phyloP scores from a whole-genome alignment of 2,329 filamentous ascomycete genomes.

The Tolypocladium tropicale region DNA sequence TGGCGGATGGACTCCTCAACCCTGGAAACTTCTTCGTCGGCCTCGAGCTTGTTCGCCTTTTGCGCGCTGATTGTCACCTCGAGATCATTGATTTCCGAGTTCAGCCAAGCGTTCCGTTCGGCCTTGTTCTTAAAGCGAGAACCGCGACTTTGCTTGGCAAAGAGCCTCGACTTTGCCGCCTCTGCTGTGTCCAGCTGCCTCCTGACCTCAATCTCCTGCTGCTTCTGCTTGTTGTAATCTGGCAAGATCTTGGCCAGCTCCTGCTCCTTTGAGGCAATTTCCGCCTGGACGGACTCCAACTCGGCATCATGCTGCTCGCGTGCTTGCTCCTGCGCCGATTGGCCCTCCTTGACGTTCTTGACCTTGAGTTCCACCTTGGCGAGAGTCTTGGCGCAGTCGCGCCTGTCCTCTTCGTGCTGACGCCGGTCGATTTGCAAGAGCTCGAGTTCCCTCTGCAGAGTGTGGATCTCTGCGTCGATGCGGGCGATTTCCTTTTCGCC shows the following conservation, averaged over 20 bases:
- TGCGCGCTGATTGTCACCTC: slow-evolving; percentile 67
- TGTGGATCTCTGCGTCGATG: slow-evolving; percentile 69
- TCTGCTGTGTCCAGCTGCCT: slow-evolving; percentile 68
- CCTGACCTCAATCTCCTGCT: slow-evolving; percentile 61
- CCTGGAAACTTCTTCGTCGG: slow-evolving; percentile 68
- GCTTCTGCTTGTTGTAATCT: slow-evolving; percentile 61
- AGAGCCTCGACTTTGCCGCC: slow-evolving; percentile 64
- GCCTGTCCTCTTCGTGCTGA: slow-evolving; percentile 83
- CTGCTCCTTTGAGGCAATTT: slow-evolving; percentile 65
- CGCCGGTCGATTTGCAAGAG: slow-evolving; percentile 74
- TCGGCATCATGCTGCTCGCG: slow-evolving; percentile 62
- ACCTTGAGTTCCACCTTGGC: slow-evolving; percentile 82
- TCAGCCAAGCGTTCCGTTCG: slow-evolving; percentile 77
- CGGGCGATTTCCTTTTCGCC: slow-evolving; percentile 70
- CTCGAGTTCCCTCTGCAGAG: slow-evolving; percentile 73
- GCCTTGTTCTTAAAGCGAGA: slow-evolving; percentile 80
- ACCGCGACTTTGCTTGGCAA: slow-evolving; percentile 85
- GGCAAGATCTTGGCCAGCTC: slow-evolving; percentile 70
- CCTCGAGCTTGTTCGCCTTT: slow-evolving; percentile 76
- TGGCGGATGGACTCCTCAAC: slow-evolving; percentile 61
- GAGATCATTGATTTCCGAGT: slow-evolving; percentile 69
- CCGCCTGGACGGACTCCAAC: slow-evolving; percentile 58
- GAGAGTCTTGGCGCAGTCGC: slow-evolving; percentile 65
- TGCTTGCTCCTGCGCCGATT: slow-evolving; percentile 65
- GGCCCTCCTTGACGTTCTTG: slow-evolving; percentile 73